These are phyloP conservation scores for Sporobolomyces pararoseus DNA, from an alignment of 768 basidiomycete species.

Conservation along the genomic window DNA sequence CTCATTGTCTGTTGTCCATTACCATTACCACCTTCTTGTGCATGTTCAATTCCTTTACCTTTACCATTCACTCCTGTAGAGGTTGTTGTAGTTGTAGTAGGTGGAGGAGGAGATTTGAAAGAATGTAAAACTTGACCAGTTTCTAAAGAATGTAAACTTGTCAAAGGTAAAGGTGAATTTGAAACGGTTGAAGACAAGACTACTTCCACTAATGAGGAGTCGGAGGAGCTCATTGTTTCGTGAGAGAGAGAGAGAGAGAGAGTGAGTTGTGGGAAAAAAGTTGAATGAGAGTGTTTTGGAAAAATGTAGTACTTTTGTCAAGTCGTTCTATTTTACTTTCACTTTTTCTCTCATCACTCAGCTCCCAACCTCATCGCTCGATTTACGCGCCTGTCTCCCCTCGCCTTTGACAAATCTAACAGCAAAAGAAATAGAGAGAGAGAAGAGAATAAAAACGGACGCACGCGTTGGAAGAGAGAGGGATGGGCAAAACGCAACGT, in stretches of 20 bases:
- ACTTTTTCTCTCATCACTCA: too few relatives aligned
- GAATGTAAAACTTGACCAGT: slow-evolving; percentile 38
- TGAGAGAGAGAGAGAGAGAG: neutral
- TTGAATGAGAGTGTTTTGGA: too few relatives aligned
- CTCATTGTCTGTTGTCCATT: slow-evolving; percentile 52
- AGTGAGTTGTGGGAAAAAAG: neutral
- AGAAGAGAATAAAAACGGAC: too few relatives aligned
- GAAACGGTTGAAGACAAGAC: slow-evolving; percentile 30
- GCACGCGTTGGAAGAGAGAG: too few relatives aligned
- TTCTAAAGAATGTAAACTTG: slow-evolving; percentile 31
- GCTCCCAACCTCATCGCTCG: neutral
- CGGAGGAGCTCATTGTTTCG: neutral
- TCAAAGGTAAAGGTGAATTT: slow-evolving; percentile 27
- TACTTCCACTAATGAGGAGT: slow-evolving; percentile 32
- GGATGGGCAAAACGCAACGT: neutral
- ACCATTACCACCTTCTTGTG: slow-evolving; percentile 6
- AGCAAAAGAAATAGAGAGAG: too few relatives aligned
- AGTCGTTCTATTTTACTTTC: too few relatives aligned
- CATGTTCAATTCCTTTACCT: neutral
- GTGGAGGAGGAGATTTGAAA: slow-evolving; percentile 33
- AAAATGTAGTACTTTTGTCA: too few relatives aligned
- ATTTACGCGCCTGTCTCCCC: too few relatives aligned
- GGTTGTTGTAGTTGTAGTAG: slow-evolving; percentile 13
- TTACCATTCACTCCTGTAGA: neutral
- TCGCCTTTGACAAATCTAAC: too few relatives aligned